These are phyloP conservation scores for Neurospora sp. DNA, from an alignment of 495 filamentous ascomycete species.

Conservation along the genomic window DNA sequence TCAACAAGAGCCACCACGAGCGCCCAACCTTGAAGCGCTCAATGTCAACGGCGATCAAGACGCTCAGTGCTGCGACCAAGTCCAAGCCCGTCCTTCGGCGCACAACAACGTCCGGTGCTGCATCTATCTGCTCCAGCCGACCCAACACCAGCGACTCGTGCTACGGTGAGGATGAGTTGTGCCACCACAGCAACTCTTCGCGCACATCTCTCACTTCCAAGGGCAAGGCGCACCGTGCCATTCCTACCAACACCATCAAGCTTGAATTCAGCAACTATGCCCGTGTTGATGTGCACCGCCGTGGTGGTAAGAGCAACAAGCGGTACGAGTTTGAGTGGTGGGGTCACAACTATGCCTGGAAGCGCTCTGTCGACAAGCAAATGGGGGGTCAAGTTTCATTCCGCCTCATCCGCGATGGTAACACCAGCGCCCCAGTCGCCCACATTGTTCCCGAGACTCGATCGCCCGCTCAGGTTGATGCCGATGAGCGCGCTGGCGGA, in stretches of 20 bases:
- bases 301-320: conserved; percentile 59
- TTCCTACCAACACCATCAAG: conserved; percentile 63
- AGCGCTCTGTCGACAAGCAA: conserved; percentile 54
- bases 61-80: conserved; percentile 38
- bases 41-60: conserved; percentile 63
- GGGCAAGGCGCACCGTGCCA: conserved; percentile 21
- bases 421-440: conserved; percentile 56
- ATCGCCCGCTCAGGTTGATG: conserved; percentile 55
- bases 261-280: conserved; percentile 98
- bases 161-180: conserved; percentile 41
- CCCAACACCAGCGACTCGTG: conserved; percentile 33
- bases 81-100: conserved; percentile 43
- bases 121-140: conserved; percentile 31
- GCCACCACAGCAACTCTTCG: conserved; percentile 26
- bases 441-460: conserved; percentile 77
- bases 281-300: conserved; percentile 71
- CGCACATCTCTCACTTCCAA: conserved; percentile 22
- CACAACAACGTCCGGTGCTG: conserved; percentile 32
- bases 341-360: conserved; percentile 81
- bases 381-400: conserved; percentile 53
- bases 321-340: conserved; percentile 90
- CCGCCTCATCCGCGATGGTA: conserved; percentile 59
- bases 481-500: conserved; percentile 70
- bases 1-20: conserved; percentile 1
- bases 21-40: conserved; percentile 52